A percentile compares a stretch with the other conserved stretches of the same genome.
These are phyloP conservation scores for Casuarina cunninghamiana DNA, from an alignment of 306 rosid genomes.

Conservation along the genomic window DNA sequence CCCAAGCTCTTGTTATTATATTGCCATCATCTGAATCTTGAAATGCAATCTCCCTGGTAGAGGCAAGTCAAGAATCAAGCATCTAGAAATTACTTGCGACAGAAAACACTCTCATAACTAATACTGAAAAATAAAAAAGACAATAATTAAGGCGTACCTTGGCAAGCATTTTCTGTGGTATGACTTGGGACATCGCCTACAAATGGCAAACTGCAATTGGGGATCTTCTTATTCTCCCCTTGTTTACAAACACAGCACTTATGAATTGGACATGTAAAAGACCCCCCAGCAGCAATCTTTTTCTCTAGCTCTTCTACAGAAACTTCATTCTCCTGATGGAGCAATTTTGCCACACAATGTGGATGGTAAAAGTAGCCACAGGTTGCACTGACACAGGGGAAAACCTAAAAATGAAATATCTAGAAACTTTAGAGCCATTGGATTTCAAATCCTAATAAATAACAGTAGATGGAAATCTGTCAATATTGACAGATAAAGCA, in stretches of 20 bases:
- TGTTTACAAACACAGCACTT: slow-evolving; percentile 70
- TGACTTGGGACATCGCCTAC: slow-evolving; percentile 92
- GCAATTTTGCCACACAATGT: slow-evolving; percentile 61
- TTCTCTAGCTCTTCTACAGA: slow-evolving; percentile 54
- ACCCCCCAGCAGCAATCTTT: slow-evolving; percentile 60
- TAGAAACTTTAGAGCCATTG: slow-evolving; percentile 23
- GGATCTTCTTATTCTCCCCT: slow-evolving; percentile 66
- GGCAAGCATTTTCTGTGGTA: slow-evolving; percentile 96
- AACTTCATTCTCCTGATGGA: slow-evolving; percentile 43
- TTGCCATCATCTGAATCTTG: slow-evolving; percentile 49
- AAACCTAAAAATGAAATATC: slow-evolving; percentile 57
- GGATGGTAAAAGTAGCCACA: slow-evolving; percentile 95
- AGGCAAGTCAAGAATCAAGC: slow-evolving; percentile 40
- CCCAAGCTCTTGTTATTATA: slow-evolving; percentile 70
- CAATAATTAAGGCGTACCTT: slow-evolving; percentile 39
- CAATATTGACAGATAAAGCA: not conserved
- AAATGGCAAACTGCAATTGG: slow-evolving; percentile 76
- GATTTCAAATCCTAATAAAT: not conserved
- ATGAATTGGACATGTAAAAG: slow-evolving; percentile 85
- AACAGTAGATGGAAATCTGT: not conserved
- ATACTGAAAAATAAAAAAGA: slow-evolving; percentile 10
- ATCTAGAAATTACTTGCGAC: slow-evolving; percentile 5
- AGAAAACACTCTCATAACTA: slow-evolving; percentile 13
- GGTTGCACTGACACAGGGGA: slow-evolving; percentile 78
- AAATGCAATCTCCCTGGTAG: slow-evolving; percentile 61